Evolutionary conservation across 2,329 filamentous ascomycete species (phyloP).

Genomic region (Leptodontidium sp.): DNA sequence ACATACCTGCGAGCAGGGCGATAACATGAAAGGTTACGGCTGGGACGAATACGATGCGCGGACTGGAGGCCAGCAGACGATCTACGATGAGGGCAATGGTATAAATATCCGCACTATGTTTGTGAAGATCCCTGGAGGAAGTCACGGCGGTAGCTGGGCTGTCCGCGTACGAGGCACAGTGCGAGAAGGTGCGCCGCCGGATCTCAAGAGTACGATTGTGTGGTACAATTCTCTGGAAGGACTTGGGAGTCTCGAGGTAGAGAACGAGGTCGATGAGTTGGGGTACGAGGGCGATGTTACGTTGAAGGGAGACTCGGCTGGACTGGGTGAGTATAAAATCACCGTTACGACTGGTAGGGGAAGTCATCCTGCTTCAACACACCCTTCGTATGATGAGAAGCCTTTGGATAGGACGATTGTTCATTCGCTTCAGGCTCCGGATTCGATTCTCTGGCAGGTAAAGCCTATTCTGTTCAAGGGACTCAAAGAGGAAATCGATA

Average conservation of each 20-base stretch:
- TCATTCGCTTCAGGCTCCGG: constrained; percentile 70
- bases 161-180: constrained; percentile 85
- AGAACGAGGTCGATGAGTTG: constrained; percentile 59
- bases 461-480: constrained; percentile 73
- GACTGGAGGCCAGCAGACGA: constrained; percentile 85
- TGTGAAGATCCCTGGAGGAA: constrained; percentile 88
- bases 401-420: constrained; percentile 81
- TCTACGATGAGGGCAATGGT: constrained; percentile 87
- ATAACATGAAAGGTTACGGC: constrained; percentile 93
- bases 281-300: constrained; percentile 70
- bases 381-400: constrained; percentile 72
- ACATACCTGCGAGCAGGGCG: constrained; percentile 95
- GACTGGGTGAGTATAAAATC: constrained; percentile 82
- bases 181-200: constrained; percentile 69
- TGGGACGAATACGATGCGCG: constrained; percentile 98
- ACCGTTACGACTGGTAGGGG: constrained; percentile 76
- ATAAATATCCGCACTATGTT: constrained; percentile 94
- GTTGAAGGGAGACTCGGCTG: constrained; percentile 72
- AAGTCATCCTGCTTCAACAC: constrained; percentile 67
- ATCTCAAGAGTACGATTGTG: constrained; percentile 78
- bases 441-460: constrained; percentile 82
- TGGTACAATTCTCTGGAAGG: constrained; percentile 88
- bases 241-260: constrained; percentile 69
- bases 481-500: constrained; percentile 70
- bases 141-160: constrained; percentile 90